These are phyloP conservation scores for Teratosphaeria destructans DNA, from an alignment of 2,329 filamentous ascomycete genomes.

Conservation along the genomic window DNA sequence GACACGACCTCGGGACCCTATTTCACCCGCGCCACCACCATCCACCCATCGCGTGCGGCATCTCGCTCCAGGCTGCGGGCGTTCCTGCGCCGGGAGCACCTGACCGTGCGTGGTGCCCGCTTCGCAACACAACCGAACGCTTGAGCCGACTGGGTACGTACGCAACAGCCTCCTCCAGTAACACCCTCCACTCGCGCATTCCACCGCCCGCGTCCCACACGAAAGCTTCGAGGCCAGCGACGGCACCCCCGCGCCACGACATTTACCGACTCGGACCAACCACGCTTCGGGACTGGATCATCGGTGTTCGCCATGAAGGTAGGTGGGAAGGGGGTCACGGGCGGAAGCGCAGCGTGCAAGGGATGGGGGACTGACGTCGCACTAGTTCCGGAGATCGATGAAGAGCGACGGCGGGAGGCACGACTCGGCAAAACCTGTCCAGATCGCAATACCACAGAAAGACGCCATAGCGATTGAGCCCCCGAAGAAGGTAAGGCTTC, in stretches of 20 bases:
- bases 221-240: not conserved
- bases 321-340: not conserved
- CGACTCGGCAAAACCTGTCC: conserved; percentile 50
- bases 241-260: not conserved
- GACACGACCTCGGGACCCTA: not conserved
- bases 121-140: not conserved
- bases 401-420: conserved; percentile 69
- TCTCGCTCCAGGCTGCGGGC: not conserved
- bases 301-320: not conserved
- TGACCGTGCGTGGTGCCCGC: not conserved
- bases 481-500: conserved; percentile 68
- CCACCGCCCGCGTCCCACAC: not conserved
- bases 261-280: not conserved
- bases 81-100: not conserved
- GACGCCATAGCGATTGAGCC: conserved; percentile 80
- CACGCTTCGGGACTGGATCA: not conserved
- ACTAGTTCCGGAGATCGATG: conserved; percentile 66
- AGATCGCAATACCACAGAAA: conserved; percentile 71
- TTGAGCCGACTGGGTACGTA: not conserved
- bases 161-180: not conserved
- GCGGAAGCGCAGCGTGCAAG: not conserved
- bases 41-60: not conserved
- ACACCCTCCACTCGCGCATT: not conserved
- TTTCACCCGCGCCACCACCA: not conserved
- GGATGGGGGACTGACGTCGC: conserved; percentile 8